Evolutionary conservation across 2,329 filamentous ascomycete species (phyloP).

Genomic region (Lachnellula hyalina): DNA sequence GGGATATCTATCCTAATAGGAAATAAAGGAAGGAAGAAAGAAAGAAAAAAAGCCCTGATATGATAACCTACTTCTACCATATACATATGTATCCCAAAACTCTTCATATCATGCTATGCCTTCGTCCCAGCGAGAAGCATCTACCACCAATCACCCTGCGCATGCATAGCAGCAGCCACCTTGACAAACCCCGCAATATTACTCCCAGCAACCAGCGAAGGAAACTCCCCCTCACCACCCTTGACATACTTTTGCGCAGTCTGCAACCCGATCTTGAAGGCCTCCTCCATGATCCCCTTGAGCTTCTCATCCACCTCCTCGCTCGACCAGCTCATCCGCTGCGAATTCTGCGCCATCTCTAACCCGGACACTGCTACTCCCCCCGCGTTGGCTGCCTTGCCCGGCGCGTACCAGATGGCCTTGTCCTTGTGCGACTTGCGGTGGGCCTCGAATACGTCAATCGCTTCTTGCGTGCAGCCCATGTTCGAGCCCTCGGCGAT

Average conservation of each 20-base stretch:
- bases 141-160: slow-evolving; percentile 89
- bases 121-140: background rate
- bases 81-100: background rate
- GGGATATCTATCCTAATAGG: background rate
- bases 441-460: slow-evolving; percentile 82
- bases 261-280: slow-evolving; percentile 82
- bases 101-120: too few species aligned
- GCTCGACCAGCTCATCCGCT: slow-evolving; percentile 75
- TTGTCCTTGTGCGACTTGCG: slow-evolving; percentile 62
- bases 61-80: background rate
- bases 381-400: slow-evolving; percentile 95
- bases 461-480: slow-evolving; percentile 95
- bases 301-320: slow-evolving; percentile 91
- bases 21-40: background rate
- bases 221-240: slow-evolving; percentile 74
- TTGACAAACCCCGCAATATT: slow-evolving; percentile 99
- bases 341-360: slow-evolving; percentile 98
- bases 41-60: background rate
- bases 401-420: slow-evolving; percentile 92
- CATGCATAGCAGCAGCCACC: slow-evolving; percentile 89
- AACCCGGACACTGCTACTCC: slow-evolving; percentile 96
- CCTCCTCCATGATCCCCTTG: slow-evolving; percentile 90
- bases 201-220: slow-evolving; percentile 84
- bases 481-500: slow-evolving; percentile 98
- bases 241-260: slow-evolving; percentile 87